Base-by-base conservation (phyloP, 2,329 filamentous ascomycete species). In the Fusarium sp. region DNA sequence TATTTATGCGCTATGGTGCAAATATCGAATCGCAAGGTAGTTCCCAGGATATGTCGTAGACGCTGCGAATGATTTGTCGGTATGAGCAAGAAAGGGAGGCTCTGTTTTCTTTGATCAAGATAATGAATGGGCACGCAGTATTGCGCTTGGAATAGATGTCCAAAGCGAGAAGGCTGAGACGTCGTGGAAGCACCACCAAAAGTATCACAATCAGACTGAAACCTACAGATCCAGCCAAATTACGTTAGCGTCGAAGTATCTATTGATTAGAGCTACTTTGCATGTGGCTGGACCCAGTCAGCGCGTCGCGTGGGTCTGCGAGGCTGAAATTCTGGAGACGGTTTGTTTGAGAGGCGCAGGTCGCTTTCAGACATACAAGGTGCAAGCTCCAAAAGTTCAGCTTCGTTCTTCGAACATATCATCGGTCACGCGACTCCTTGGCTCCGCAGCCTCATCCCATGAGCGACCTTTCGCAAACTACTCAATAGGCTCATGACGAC, bases 281-380 rank as follows among this genome's bases (percentile, higher is more conserved):
- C 6, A 22, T 69, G 74, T 73, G 72, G 70, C 75, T 70, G 61
- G 52, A 36, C 41, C 64, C 55, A 74, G 59, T 66, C 58, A 63
- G 56, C 74, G 72, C 68, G 74, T 66, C 71, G 70, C 56, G 75
- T 78, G 76, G 77, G 75, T 75, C 71, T 77, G 77, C 80, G 80
- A 82, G 80, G 80, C 80, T 82, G 80, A 82, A 81, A 81, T 80
- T 82, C 81, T 75, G 71, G 71, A 52, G 62, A 65, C 66, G 49
- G 56, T 56, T 49, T 65, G 63, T 67, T 63, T 73, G 67, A 66
- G 63, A 77, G 75, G 67, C 71, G 69, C 73, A 58, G 24, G 65
- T 68, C 68, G 69, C 73, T 63, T 72, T 60, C 61, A 51, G 72
- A 65, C 59, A 66, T 66, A 57, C 60, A 63, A 75, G 68, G 45